phyloP scores from a whole-genome alignment of 2,329 filamentous ascomycete species.

The Alternaria infectoria region DNA sequence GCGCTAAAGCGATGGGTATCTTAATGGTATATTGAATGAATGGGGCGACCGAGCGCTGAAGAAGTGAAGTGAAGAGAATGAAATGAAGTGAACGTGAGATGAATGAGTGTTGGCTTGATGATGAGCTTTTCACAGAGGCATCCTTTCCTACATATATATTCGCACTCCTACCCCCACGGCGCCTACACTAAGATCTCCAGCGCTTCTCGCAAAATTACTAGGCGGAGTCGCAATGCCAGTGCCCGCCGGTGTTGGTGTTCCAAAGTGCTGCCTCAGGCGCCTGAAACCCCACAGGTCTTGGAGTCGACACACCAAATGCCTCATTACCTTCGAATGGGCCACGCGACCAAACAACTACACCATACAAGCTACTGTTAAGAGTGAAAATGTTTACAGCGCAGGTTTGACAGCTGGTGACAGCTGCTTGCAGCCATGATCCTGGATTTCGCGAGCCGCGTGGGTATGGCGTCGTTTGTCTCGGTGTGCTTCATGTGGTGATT shows the following conservation, averaged over 20 bases:
- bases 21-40: conserved; percentile 10
- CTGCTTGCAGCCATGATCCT: conserved; percentile 6
- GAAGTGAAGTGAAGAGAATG: conserved; percentile 15
- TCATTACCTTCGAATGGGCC: conserved; percentile 17
- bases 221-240: conserved; percentile 19
- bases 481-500: background rate
- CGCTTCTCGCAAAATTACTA: conserved; percentile 8
- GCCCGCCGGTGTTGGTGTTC: background rate
- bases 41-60: conserved; percentile 33
- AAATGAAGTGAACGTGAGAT: conserved; percentile 14
- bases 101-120: background rate
- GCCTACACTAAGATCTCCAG: background rate
- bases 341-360: conserved; percentile 12
- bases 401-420: conserved; percentile 3
- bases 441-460: conserved; percentile 4
- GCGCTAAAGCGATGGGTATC: conserved; percentile 1
- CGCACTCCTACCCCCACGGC: background rate
- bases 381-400: conserved; percentile 7
- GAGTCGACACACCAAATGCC: conserved; percentile 18
- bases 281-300: conserved; percentile 29
- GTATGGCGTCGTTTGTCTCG: background rate
- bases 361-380: background rate
- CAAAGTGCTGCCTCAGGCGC: conserved; percentile 18
- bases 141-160: background rate
- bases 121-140: background rate